Conservation (phyloP, 768 basidiomycete species). For the Russula emetica region DNA sequence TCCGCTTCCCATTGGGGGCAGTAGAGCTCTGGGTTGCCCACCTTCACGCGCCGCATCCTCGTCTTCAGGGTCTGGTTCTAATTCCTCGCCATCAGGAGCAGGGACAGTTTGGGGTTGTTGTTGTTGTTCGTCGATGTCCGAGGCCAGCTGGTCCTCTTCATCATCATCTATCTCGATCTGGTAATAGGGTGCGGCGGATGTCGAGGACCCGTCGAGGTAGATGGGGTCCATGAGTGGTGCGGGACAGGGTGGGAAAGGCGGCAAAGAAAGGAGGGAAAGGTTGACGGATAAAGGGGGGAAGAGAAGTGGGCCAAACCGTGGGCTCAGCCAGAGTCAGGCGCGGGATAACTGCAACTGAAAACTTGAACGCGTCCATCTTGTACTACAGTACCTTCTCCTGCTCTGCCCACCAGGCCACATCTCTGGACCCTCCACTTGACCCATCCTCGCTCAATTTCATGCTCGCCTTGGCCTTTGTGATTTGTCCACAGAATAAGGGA, state of each 20-base stretch:
- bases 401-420: not conserved
- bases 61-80: constrained; percentile 28
- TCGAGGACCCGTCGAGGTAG: constrained; percentile 24
- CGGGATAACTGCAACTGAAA: constrained; percentile 4
- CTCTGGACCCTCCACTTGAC: not conserved
- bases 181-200: constrained; percentile 13
- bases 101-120: not conserved
- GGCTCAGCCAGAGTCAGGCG: constrained; percentile 9
- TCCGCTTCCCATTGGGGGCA: constrained; percentile 20
- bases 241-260: constrained; percentile 9
- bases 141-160: constrained; percentile 28
- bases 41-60: constrained; percentile 13
- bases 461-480: not conserved
- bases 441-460: not conserved
- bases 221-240: constrained; percentile 27
- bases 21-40: constrained; percentile 4
- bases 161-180: constrained; percentile 28
- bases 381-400: not conserved
- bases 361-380: constrained; percentile 10
- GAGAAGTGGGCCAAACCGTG: constrained; percentile 8
- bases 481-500: constrained; percentile 1
- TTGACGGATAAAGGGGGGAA: constrained; percentile 11
- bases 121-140: constrained; percentile 23
- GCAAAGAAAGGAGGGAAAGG: constrained; percentile 12
- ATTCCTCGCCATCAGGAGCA: constrained; percentile 24